Conservation (phyloP, 495 filamentous ascomycete species). For the Staphylotrichum tortipilum region DNA sequence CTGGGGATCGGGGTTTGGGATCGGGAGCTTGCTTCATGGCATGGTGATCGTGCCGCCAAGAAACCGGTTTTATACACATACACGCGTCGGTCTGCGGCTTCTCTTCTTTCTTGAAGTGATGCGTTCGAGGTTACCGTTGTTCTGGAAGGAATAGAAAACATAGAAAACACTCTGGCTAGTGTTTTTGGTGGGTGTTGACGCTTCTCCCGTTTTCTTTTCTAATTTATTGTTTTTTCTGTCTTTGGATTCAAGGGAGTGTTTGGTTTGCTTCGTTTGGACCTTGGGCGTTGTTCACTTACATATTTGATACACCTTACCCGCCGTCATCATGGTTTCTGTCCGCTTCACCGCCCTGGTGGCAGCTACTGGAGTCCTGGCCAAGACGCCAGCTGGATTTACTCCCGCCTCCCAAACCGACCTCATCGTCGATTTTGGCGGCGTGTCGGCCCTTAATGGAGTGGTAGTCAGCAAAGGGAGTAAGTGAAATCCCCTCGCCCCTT, state of each 20-base stretch:
- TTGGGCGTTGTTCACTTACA: no score
- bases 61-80: neutral
- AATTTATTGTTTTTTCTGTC: no score
- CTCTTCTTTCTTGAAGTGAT: neutral
- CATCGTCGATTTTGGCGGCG: slow-evolving; percentile 27
- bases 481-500: neutral
- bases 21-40: no score
- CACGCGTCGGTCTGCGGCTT: neutral
- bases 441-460: slow-evolving; percentile 28
- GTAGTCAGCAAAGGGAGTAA: slow-evolving; percentile 27
- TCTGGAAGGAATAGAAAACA: no score
- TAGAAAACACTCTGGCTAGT: no score
- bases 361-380: slow-evolving; percentile 24
- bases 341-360: slow-evolving; percentile 21
- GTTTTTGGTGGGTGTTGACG: no score
- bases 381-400: slow-evolving; percentile 30
- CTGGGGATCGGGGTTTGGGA: no score
- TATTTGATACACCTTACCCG: neutral
- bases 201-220: no score
- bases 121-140: no score
- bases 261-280: no score
- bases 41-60: neutral
- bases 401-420: slow-evolving; percentile 26
- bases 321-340: slow-evolving; percentile 26
- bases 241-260: no score